Evolutionary conservation across 306 rosid species (phyloP), one percentile per base, ranked within the genome.

Genomic region (Vicia sativa): DNA sequence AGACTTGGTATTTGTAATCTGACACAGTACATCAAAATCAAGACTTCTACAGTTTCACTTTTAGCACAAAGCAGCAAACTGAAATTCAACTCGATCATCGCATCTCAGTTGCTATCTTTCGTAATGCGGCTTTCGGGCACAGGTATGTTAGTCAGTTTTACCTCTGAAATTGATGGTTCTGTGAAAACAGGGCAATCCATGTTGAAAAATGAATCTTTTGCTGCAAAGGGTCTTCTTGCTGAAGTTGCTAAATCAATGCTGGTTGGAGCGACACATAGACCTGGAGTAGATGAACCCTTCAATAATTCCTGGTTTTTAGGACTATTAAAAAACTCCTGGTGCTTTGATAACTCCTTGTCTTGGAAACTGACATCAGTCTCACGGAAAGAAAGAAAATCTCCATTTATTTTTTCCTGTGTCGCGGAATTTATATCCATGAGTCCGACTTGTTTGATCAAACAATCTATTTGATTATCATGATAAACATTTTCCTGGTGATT

Each of bases 141-240:
- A 64, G 67, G 21, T 60, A 34, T 67, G 63, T 41, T 53, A 38
- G 64, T 55, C 34, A 45, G 29, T 70, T 77, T 86, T 67, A 66
- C 62, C 79, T 74, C 83, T 19, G 72, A 39, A 34, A 69, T 74
- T 12, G 59, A 12, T 29, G 78, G 71, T 65, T 81, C 87, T 50
- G 76, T 60, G 10, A 76, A 35, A 59, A 61, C 66, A 16, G 73
- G 63, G 43, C 55, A 82, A 53, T 78, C 83, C 67, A 71, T 80
- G 52, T 84, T 86, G 80, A 77, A 78, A 58, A 80, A 76, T 53
- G 89, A 82, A 75, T 86, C 79, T 68, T 83, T 81, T 18, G 55
- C 71, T 13, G 80, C 48, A 28, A 81, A 76, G 29, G 95, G 85
- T 45, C 8, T 84, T 65, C 91, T 70, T 46, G 18, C 68, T 60